A percentile compares a stretch with the other conserved stretches of the same genome.
Evolutionary conservation across 805 yeast genomes (phyloP).

Genomic region (Hanseniaspora mollemarum): DNA sequence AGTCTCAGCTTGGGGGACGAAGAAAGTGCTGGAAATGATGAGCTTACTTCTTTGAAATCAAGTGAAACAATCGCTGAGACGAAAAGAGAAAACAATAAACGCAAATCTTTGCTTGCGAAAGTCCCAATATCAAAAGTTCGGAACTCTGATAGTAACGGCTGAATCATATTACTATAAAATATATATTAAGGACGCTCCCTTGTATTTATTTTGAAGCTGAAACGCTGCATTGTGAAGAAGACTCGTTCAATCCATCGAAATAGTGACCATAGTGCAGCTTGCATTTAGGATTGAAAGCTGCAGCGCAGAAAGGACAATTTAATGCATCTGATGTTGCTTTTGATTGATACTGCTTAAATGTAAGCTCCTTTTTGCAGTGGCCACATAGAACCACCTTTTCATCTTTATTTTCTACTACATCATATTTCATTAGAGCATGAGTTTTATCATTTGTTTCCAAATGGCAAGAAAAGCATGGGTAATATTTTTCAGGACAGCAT

Average conservation of each 20-base stretch:
- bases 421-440: constrained; percentile 20
- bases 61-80: constrained; percentile 15
- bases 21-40: not conserved
- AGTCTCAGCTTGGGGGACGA: no score
- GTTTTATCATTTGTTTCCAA: constrained; percentile 16
- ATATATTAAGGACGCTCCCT: not conserved
- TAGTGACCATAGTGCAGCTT: constrained; percentile 27
- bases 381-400: constrained; percentile 26
- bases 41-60: not conserved
- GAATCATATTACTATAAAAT: constrained; percentile 16
- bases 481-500: constrained; percentile 25
- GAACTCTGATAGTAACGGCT: constrained; percentile 16
- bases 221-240: not conserved
- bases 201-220: not conserved
- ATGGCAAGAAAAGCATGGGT: constrained; percentile 28
- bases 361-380: constrained; percentile 24
- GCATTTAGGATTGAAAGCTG: constrained; percentile 28
- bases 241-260: constrained; percentile 18
- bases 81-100: constrained; percentile 14
- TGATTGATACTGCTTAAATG: constrained; percentile 22
- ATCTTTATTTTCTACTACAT: constrained; percentile 10
- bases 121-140: constrained; percentile 27
- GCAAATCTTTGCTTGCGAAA: constrained; percentile 23
- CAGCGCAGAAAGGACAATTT: constrained; percentile 22
- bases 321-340: not conserved